Base-by-base conservation (phyloP, 1,284 basidiomycete genomes). In the Leccinum variabile region DNA sequence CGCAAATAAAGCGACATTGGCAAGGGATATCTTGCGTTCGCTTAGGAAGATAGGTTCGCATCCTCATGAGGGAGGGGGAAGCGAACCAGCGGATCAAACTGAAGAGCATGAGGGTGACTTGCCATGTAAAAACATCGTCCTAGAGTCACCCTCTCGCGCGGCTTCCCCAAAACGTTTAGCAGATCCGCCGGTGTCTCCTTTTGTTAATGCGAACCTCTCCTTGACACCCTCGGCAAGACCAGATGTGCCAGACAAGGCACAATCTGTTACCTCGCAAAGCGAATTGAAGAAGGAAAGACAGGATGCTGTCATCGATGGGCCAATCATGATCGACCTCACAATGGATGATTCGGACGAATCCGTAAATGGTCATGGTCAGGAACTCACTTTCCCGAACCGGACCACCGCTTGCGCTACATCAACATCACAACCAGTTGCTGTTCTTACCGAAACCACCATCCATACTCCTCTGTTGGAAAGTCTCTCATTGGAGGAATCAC, bases 21-120 rank as follows among this genome's bases (percentile, higher is more conserved):
- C 81, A 14, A 75, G 70, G 44, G 81, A 82, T 63, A 73, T 82
- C 28, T 62, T 82, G 14, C 76, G 75, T 5, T 77, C 80, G 9
- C 69, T 82, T 5, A 75, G 78, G 9, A 71, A 70, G 60, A 66
- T 25, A 11, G 13, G 35, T 1, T 60, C 64, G 10, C 59, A 60
- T 30, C 32, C 44, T 41, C 32, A 1, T 52, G 61, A 61, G n/a
- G 68, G 64, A 50, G 18, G 35, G 10, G 60, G 50, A 53, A 57
- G 53, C 37, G 41, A 60, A 35, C 30, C 30, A 37, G 39, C 16
- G 28, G 56, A 56, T 49, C 37, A 54, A 56, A 33, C 25, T 46
- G 35, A 53, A 30, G 10, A 61, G 50, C 50, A 8, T n/a, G 54
- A 55, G 52, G 53, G 18, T 46, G 54, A 39, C 33, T 57, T 56